Evolutionary conservation across 768 basidiomycete species (phyloP).

Genomic region (Pholiota microspora): DNA sequence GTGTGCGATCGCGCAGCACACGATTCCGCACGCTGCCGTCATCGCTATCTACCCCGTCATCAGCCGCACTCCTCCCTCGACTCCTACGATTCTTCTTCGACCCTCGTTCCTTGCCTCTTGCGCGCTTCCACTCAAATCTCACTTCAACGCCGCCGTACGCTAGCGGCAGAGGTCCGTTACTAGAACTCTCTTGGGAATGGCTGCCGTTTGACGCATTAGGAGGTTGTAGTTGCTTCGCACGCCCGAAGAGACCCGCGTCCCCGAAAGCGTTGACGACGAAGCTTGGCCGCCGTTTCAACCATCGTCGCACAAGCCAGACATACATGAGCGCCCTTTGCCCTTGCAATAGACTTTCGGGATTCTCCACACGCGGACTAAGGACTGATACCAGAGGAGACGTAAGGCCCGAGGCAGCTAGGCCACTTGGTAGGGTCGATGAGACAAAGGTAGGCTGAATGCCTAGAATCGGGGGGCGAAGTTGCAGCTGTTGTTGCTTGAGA

Average conservation of each 20-base stretch:
- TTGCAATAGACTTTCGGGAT: slow-evolving; percentile 18
- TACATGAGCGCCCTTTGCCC: slow-evolving; percentile 51
- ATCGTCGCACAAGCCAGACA: slow-evolving; percentile 73
- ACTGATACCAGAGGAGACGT: slow-evolving; percentile 22
- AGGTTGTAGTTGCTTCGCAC: slow-evolving; percentile 4
- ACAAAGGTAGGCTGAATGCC: slow-evolving; percentile 69
- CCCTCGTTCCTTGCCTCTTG: slow-evolving; percentile 32
- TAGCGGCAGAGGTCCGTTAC: slow-evolving; percentile 10
- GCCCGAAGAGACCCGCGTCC: slow-evolving; percentile 32
- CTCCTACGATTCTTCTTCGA: slow-evolving; percentile 15
- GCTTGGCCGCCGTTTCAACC: slow-evolving; percentile 58
- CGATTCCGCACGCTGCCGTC: slow-evolving; percentile 21
- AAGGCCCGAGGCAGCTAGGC: slow-evolving; percentile 19
- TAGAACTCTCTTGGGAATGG: slow-evolving; percentile 15
- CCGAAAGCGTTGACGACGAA: slow-evolving; percentile 43
- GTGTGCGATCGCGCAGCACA: slow-evolving; percentile 44
- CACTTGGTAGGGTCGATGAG: slow-evolving; percentile 39
- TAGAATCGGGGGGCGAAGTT: slow-evolving; percentile 43
- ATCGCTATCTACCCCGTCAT: slow-evolving; percentile 17
- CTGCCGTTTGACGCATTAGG: slow-evolving; percentile 12
- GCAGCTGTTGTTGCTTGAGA: slow-evolving; percentile 27
- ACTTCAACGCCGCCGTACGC: slow-evolving; percentile 57
- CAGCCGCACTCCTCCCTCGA: slow-evolving; percentile 11
- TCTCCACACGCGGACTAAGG: slow-evolving; percentile 21
- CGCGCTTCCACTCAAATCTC: slow-evolving; percentile 77